phyloP scores from a whole-genome alignment of 306 rosid species.

The Cicer bijugum region DNA sequence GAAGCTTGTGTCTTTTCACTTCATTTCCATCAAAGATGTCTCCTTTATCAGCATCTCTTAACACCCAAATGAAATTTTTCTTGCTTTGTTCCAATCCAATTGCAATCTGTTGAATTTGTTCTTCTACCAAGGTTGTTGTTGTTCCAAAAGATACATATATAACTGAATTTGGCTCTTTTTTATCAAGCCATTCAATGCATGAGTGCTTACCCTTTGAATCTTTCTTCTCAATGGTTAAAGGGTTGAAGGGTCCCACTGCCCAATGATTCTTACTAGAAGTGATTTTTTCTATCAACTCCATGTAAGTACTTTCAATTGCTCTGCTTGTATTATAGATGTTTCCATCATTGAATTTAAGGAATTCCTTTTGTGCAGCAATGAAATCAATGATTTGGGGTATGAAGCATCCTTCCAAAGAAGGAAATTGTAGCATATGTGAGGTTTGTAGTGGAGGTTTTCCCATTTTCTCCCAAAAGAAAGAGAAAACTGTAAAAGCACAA shows the following conservation, averaged over 20 bases:
- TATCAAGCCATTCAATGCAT: slow-evolving; percentile 45
- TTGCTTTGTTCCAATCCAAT: slow-evolving; percentile 59
- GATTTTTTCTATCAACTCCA: slow-evolving; percentile 45
- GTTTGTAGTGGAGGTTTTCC: background rate
- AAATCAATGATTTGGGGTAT: slow-evolving; percentile 40
- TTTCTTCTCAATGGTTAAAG: slow-evolving; percentile 40
- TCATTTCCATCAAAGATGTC: slow-evolving; percentile 44
- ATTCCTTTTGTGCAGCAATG: background rate
- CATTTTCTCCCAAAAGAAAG: slow-evolving; percentile 28
- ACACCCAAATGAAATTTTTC: slow-evolving; percentile 61
- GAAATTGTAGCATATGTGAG: background rate
- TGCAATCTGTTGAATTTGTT: slow-evolving; percentile 57
- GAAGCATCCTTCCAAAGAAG: slow-evolving; percentile 57
- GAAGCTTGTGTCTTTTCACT: slow-evolving; percentile 41
- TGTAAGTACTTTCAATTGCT: slow-evolving; percentile 51
- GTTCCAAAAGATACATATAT: slow-evolving; percentile 74
- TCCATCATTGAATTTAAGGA: slow-evolving; percentile 41
- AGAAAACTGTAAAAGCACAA: slow-evolving; percentile 49
- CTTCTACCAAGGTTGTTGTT: slow-evolving; percentile 47
- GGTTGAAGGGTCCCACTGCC: slow-evolving; percentile 68
- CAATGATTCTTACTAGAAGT: slow-evolving; percentile 45
- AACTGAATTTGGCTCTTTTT: slow-evolving; percentile 51
- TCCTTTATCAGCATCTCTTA: slow-evolving; percentile 55
- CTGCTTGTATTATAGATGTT: slow-evolving; percentile 52
- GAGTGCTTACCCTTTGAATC: slow-evolving; percentile 35